phyloP scores from a whole-genome alignment of 257 asterid genomes.

The Cordia subcordata region DNA sequence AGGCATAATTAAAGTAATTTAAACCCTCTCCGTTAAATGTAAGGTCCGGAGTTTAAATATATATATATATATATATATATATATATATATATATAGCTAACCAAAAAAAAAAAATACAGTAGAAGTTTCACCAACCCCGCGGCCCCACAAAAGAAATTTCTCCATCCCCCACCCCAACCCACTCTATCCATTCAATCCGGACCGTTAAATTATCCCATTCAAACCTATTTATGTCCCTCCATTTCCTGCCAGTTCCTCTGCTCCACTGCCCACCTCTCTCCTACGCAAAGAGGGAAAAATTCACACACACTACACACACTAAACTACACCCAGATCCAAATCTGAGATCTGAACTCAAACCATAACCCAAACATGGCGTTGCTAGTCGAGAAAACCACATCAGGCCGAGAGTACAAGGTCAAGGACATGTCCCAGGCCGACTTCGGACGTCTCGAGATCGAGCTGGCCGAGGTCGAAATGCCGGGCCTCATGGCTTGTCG shows the following conservation, averaged over 20 bases:
- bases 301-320: too few relatives aligned
- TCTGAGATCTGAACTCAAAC: neutral
- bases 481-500: constrained; percentile 13
- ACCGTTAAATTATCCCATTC: constrained; percentile 13
- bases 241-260: neutral
- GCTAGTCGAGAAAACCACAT: constrained; percentile 4
- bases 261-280: constrained; percentile 20
- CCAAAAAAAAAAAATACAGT: too few relatives aligned
- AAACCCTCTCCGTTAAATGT: too few relatives aligned
- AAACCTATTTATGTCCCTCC: constrained; percentile 29
- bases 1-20: too few relatives aligned
- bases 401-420: constrained; percentile 13
- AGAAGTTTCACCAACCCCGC: too few relatives aligned
- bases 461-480: constrained; percentile 12
- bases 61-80: too few relatives aligned
- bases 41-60: too few relatives aligned
- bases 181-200: constrained; percentile 17
- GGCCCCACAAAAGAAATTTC: constrained; percentile 9
- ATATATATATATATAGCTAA: too few relatives aligned
- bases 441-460: constrained; percentile 9
- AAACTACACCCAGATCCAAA: neutral
- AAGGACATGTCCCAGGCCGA: constrained; percentile 16
- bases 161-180: neutral
- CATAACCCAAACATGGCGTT: constrained; percentile 5
- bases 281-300: constrained; percentile 4